A percentile compares a stretch with the other conserved stretches of the same genome.
Conservation (phyloP, 805 yeast species). For the Ogataea pilisensis region DNA sequence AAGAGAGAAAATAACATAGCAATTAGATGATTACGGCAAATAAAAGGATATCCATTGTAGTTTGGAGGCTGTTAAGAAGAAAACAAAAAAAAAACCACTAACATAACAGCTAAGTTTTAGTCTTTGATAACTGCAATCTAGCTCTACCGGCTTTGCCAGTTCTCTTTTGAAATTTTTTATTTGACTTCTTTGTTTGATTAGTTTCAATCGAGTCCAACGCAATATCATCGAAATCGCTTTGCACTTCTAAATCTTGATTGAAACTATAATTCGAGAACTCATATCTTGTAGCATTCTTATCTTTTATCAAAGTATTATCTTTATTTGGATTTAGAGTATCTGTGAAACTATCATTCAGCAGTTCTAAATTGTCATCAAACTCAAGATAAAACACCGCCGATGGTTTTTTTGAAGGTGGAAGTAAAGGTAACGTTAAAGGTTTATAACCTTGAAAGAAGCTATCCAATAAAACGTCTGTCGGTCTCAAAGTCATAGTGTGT, state of each 20-base stretch:
- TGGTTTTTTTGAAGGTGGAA: slow-evolving; percentile 25
- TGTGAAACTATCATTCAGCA: slow-evolving; percentile 18
- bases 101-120: slow-evolving; percentile 2
- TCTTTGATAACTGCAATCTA: slow-evolving; percentile 15
- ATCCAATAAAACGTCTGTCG: slow-evolving; percentile 32
- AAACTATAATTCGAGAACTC: slow-evolving; percentile 25
- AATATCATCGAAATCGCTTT: slow-evolving; percentile 12
- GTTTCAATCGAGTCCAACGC: not conserved
- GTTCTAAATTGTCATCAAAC: slow-evolving; percentile 29
- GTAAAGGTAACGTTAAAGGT: slow-evolving; percentile 31
- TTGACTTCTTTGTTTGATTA: slow-evolving; percentile 1
- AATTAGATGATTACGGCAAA: too few species aligned
- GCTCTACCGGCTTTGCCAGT: slow-evolving; percentile 15
- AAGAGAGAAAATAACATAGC: too few species aligned
- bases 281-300: slow-evolving; percentile 18
- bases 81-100: too few species aligned
- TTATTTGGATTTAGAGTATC: slow-evolving; percentile 5
- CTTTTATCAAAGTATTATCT: slow-evolving; percentile 7
- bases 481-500: slow-evolving; percentile 28
- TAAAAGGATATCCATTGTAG: too few species aligned
- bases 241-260: slow-evolving; percentile 17
- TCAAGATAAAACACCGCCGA: slow-evolving; percentile 30
- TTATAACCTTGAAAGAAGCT: slow-evolving; percentile 33
- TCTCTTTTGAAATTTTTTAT: slow-evolving; percentile 10
- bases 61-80: too few species aligned